Evolutionary conservation across 169 alveolate species (phyloP).

Genomic region (Cryptosporidium muris): DNA sequence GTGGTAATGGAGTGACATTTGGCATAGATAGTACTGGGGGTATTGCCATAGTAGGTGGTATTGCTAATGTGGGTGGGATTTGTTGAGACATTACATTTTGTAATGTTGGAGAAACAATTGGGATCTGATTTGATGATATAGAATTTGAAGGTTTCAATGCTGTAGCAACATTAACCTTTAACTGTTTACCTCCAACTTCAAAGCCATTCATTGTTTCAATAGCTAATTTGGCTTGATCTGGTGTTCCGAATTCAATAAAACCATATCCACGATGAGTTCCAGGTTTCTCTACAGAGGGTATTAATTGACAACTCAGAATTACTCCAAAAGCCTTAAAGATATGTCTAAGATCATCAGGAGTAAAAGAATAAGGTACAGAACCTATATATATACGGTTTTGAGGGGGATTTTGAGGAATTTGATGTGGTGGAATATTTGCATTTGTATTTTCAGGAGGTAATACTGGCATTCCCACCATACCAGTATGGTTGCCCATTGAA

Average conservation of each 20-base stretch:
- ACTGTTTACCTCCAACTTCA: constrained; percentile 80
- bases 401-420: constrained; percentile 49
- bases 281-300: constrained; percentile 77
- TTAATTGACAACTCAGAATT: constrained; percentile 75
- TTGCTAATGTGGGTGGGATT: constrained; percentile 38
- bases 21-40: constrained; percentile 64
- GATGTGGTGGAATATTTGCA: constrained; percentile 5
- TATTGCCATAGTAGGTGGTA: constrained; percentile 59
- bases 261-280: constrained; percentile 81
- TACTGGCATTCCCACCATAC: constrained; percentile 46
- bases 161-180: constrained; percentile 76
- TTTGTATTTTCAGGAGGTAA: constrained; percentile 56
- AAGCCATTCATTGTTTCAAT: constrained; percentile 82
- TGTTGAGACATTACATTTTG: constrained; percentile 59
- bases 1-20: constrained; percentile 71
- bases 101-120: constrained; percentile 18
- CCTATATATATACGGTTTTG: constrained; percentile 77
- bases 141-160: constrained; percentile 64
- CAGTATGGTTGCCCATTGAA: constrained; percentile 56
- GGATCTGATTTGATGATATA: constrained; percentile 31
- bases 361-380: constrained; percentile 76
- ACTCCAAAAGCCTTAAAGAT: constrained; percentile 77
- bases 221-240: constrained; percentile 79
- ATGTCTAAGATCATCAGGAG: constrained; percentile 76
- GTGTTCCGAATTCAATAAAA: constrained; percentile 79